phyloP scores from a whole-genome alignment of 2,329 filamentous ascomycete species.

The Colletotrichum truncatum region DNA sequence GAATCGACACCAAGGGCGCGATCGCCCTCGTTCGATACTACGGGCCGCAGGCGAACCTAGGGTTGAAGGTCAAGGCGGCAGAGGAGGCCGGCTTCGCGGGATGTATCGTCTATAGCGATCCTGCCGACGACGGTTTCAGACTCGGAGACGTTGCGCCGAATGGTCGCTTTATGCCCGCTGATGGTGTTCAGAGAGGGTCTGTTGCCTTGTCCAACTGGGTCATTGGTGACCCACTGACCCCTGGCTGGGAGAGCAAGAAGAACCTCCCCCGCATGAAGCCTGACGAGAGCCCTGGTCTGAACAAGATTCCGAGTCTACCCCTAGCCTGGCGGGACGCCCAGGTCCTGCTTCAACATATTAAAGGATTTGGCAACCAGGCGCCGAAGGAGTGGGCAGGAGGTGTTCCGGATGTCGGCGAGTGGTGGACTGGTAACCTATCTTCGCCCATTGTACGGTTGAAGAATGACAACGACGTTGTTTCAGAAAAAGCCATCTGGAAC shows the following conservation, averaged over 20 bases:
- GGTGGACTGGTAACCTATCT: constrained; percentile 78
- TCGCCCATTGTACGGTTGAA: constrained; percentile 83
- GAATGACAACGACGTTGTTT: constrained; percentile 87
- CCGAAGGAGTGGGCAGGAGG: constrained; percentile 79
- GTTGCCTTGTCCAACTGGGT: constrained; percentile 86
- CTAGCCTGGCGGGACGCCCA: constrained; percentile 91
- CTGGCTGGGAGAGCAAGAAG: constrained; percentile 80
- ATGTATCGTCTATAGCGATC: constrained; percentile 93
- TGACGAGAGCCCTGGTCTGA: constrained; percentile 76
- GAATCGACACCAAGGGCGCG: constrained; percentile 78
- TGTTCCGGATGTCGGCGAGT: constrained; percentile 77
- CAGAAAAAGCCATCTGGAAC: constrained; percentile 90
- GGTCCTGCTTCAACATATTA: constrained; percentile 76
- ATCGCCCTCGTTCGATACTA: constrained; percentile 87
- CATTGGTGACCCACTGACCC: constrained; percentile 90
- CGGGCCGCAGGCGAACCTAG: constrained; percentile 76
- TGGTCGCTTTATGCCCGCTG: constrained; percentile 81
- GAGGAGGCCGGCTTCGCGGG: constrained; percentile 87
- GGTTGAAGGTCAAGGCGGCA: constrained; percentile 88
- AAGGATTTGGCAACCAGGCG: constrained; percentile 77
- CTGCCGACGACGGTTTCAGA: constrained; percentile 82
- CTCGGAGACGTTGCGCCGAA: constrained; percentile 78
- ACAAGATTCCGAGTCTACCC: constrained; percentile 88
- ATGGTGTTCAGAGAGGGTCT: constrained; percentile 83
- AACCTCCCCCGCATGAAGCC: constrained; percentile 72